Evolutionary conservation across 1,284 basidiomycete genomes (phyloP), one percentile per base, ranked within the genome.

Genomic region (Pseudozyma pruni): DNA sequence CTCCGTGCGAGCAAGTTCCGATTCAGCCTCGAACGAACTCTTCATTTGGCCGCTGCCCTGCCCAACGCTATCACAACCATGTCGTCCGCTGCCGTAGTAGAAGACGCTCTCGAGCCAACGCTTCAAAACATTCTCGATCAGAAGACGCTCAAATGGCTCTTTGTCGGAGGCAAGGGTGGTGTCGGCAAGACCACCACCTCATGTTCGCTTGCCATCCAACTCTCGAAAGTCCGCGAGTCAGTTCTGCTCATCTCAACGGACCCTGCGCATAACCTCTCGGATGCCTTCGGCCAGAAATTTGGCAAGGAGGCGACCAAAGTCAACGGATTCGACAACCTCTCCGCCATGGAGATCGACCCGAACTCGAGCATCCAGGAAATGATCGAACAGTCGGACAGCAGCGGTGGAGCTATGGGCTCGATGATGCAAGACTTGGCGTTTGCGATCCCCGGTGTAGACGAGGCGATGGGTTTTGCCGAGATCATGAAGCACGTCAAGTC

Each of bases 401-500:
- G 92, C 23, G 83, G 84, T 76, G 82, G 83, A 42, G 94, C 93
- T 5, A 97, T 98, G 94, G 93, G 93, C 32, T 90, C 91, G 69
- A 98, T 99, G 92, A 97, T 98, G 93, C 95, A 98, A 83, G 95
- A 98, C 84, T 87, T 98, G 35, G 96, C 95, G 0, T 99, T 98
- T 80, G 94, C 96, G 1, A 98, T 99, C 63, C 95, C 95, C 0
- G 95, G 95, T 85, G 95, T 99, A 1, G 95, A 99, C 81, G 95
- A 99, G 84, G 95, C 95, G 3, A 98, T 99, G 95, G 95, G 94
- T 60, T 99, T 99, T 78, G 96, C 95, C 0, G 95, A 99, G 84
- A 96, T 99, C 84, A 99, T 98, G 96, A 98, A 98, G 88, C 94
- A 98, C 83, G 96, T 99, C 84, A 98, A 98, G 85, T 96, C 93